These are phyloP conservation scores for Ophiostoma ips DNA, from an alignment of 2,329 filamentous ascomycete genomes.

Conservation along the genomic window DNA sequence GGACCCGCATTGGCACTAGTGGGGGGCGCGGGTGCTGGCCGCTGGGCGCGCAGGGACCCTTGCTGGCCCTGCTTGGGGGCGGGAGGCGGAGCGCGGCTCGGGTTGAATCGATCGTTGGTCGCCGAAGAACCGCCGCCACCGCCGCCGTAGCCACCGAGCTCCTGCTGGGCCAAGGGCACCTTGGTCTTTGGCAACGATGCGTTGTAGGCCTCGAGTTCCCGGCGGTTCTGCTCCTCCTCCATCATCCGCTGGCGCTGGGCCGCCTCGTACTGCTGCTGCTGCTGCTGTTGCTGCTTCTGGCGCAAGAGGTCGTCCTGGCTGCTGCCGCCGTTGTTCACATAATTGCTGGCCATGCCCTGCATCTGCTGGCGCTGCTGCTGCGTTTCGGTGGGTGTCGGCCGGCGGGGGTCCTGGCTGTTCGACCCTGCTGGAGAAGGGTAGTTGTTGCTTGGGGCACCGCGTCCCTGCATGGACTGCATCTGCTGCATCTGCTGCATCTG, in stretches of 20 bases:
- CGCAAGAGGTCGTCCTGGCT: slow-evolving; percentile 40
- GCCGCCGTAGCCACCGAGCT: slow-evolving; percentile 60
- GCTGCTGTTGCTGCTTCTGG: slow-evolving; percentile 38
- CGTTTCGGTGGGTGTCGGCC: slow-evolving; percentile 30
- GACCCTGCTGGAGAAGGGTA: slow-evolving; percentile 19
- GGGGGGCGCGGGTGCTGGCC: slow-evolving; percentile 61
- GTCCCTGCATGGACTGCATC: slow-evolving; percentile 31
- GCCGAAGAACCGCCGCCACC: slow-evolving; percentile 27
- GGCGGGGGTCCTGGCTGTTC: slow-evolving; percentile 20
- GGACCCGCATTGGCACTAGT: slow-evolving; percentile 31
- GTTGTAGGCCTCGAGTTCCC: slow-evolving; percentile 80
- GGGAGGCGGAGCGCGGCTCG: slow-evolving; percentile 69
- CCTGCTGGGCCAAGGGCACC: slow-evolving; percentile 72
- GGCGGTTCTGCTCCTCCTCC: slow-evolving; percentile 53
- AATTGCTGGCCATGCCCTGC: slow-evolving; percentile 42
- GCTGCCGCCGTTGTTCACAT: slow-evolving; percentile 33
- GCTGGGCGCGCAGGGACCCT: slow-evolving; percentile 54
- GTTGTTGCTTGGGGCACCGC: slow-evolving; percentile 23
- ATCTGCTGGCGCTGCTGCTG: slow-evolving; percentile 43
- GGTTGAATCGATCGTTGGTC: slow-evolving; percentile 65
- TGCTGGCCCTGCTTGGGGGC: slow-evolving; percentile 50
- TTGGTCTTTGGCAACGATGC: slow-evolving; percentile 74
- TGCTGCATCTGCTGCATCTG: slow-evolving; percentile 41
- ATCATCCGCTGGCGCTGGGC: slow-evolving; percentile 38
- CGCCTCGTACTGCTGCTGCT: slow-evolving; percentile 40